These are phyloP conservation scores for Fusarium tjaetaba DNA, from an alignment of 2,329 filamentous ascomycete genomes.

Conservation along the genomic window DNA sequence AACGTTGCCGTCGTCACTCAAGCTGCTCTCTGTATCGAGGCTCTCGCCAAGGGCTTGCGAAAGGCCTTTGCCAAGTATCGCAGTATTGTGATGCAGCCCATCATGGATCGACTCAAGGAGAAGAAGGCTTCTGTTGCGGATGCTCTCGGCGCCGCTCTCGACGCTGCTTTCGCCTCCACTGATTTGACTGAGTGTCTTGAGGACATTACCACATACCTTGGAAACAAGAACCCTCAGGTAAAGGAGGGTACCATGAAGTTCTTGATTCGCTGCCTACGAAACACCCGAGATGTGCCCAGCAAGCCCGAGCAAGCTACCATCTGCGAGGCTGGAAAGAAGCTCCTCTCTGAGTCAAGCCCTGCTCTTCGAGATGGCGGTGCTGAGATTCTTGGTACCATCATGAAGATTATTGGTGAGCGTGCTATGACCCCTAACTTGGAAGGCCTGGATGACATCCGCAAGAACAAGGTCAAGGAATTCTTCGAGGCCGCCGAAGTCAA, in stretches of 20 bases:
- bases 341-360: constrained; percentile 89
- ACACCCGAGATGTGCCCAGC: constrained; percentile 82
- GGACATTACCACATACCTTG: constrained; percentile 84
- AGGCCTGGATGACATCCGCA: constrained; percentile 93
- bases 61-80: constrained; percentile 84
- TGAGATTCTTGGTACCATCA: constrained; percentile 90
- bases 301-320: constrained; percentile 86
- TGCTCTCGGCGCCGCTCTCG: constrained; percentile 85
- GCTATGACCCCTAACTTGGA: constrained; percentile 94
- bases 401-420: constrained; percentile 98
- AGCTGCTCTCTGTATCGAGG: constrained; percentile 91
- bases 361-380: constrained; percentile 87
- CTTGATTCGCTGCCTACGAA: constrained; percentile 85
- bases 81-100: constrained; percentile 81
- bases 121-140: constrained; percentile 93
- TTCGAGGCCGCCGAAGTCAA: constrained; percentile 69
- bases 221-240: constrained; percentile 96
- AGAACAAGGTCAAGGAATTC: constrained; percentile 95
- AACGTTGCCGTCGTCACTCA: constrained; percentile 95
- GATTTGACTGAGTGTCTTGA: constrained; percentile 87
- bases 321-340: constrained; percentile 88
- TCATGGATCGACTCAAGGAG: constrained; percentile 96
- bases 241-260: constrained; percentile 97
- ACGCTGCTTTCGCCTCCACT: constrained; percentile 73
- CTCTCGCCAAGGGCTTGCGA: constrained; percentile 85